These are phyloP conservation scores for Ballota nigra DNA, from an alignment of 257 asterid genomes.

Conservation along the genomic window DNA sequence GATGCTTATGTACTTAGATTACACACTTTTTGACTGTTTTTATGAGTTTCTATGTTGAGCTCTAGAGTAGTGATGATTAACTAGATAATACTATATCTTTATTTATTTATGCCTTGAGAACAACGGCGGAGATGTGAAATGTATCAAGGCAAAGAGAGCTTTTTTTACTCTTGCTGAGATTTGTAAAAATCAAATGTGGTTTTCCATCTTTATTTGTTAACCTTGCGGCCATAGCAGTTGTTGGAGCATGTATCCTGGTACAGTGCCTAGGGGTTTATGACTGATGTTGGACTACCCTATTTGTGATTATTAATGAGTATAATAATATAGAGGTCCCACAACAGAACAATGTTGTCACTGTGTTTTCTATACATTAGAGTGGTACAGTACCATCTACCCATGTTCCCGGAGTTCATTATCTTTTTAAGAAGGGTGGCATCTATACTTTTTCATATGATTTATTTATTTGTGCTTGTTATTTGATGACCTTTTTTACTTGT, in stretches of 20 bases:
- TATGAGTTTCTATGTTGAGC: not conserved
- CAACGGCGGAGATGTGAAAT: not conserved
- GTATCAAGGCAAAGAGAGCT: conserved; percentile 9
- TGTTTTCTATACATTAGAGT: not conserved
- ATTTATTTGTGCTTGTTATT: not conserved
- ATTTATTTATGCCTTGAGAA: too few species aligned
- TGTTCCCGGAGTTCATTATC: not conserved
- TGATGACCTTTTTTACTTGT: not conserved
- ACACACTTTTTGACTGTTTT: not conserved
- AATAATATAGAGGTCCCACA: not conserved
- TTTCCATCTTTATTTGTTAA: not conserved
- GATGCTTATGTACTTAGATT: not conserved
- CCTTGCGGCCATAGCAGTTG: too few species aligned
- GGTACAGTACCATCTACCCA: too few species aligned
- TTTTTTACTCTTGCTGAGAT: not conserved
- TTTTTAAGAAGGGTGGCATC: not conserved
- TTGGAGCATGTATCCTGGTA: not conserved
- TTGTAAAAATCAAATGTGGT: conserved; percentile 3
- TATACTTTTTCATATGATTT: not conserved
- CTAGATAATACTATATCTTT: not conserved
- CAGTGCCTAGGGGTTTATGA: not conserved
- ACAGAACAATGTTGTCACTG: not conserved
- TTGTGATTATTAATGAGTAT: not conserved
- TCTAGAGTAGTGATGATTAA: not conserved
- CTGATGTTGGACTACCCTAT: conserved; percentile 3